Evolutionary conservation across 2,329 filamentous ascomycete species (phyloP), one percentile per base, ranked within the genome.

Genomic region (Aureobasidium sp.): DNA sequence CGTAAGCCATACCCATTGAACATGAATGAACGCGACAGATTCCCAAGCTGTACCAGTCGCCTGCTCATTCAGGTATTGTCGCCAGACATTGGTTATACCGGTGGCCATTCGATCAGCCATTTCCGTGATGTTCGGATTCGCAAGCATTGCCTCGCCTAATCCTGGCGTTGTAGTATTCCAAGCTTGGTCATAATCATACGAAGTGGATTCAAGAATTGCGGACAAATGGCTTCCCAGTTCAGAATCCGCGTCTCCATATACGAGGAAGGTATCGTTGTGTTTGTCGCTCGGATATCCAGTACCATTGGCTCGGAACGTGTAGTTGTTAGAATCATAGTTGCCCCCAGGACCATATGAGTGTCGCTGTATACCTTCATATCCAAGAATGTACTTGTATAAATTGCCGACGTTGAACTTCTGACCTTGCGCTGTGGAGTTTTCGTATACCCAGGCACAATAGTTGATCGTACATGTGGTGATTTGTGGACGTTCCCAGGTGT

Each of bases 11-110:
- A 34, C 29, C 44, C 55, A 48, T 10, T 59, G 27, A 6, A 59
- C 55, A 30, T 59, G 39, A 16, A 57, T 57, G 30, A 45, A 57
- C 3, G 53, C 53, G 10, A 57, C 53, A 5, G 53, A 57, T n/a
- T 45, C 41, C 53, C 53, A 57, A 3, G 53, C 39, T 6, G 53
- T 57, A 5, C 41, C 41, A 1, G 47, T 45, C 0, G 53, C 53
- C 16, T 29, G 53, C 8, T 3, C n/a, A 10, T 13, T 57, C 11
- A 45, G 29, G 14, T 47, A 34, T n/a, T 45, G 41, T 9, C 53
- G 36, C 53, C 53, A 57, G 5, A 57, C 37, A 16, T 45, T 57
- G 9, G 53, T 57, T n/a, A 57, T 14, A 41, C 53, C 37, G 21
- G 10, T 57, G 11, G 39, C 11, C 53, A 57, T 57, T 6, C 53